Conservation (phyloP, 495 filamentous ascomycete genomes). For the Apodospora peruviana region DNA sequence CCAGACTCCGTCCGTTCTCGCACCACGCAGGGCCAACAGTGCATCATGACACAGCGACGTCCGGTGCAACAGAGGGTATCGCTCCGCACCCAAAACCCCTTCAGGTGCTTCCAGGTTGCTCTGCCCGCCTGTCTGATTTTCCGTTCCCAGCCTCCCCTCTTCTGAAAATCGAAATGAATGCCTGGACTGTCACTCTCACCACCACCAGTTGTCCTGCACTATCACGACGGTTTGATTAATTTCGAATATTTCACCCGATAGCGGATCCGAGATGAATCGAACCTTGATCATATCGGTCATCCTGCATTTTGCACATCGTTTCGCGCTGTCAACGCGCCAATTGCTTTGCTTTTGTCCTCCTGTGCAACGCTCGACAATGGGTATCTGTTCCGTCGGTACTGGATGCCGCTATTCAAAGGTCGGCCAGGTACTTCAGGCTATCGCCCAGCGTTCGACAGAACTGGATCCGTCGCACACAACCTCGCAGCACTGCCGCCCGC, state of each 20-base stretch:
- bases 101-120: not conserved
- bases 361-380: not conserved
- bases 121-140: not conserved
- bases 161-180: not conserved
- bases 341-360: conserved; percentile 4
- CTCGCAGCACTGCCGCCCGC: conserved; percentile 1
- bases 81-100: not conserved
- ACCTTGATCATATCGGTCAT: not conserved
- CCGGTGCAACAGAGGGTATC: not conserved
- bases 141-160: conserved; percentile 1
- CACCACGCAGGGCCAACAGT: conserved; percentile 9
- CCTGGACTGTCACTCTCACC: conserved; percentile 8
- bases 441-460: conserved; percentile 9
- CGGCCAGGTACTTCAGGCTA: conserved; percentile 11
- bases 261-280: not conserved
- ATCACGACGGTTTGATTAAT: not conserved
- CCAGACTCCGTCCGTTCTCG: conserved; percentile 9
- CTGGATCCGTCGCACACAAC: conserved; percentile 12
- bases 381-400: conserved; percentile 16
- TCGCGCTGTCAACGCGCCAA: conserved; percentile 3
- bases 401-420: conserved; percentile 11
- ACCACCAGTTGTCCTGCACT: conserved; percentile 9
- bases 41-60: conserved; percentile 17
- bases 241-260: not conserved
- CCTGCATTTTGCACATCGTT: conserved; percentile 10